Base-by-base conservation (phyloP, 1,139 yeast genomes). In the Eremothecium gossypii region DNA sequence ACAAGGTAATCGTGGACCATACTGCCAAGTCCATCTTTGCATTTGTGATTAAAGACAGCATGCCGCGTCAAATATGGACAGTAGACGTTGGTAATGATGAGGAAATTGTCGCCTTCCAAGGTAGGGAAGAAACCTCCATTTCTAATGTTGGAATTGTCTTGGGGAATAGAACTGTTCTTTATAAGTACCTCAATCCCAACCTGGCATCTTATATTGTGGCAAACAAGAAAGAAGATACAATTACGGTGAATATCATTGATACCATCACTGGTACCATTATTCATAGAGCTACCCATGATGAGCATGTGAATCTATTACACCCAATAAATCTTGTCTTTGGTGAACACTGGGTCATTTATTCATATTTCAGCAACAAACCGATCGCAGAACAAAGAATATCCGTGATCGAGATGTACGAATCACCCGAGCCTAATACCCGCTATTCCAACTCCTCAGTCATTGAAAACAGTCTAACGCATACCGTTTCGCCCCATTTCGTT, bases 141-240 rank as follows among this genome's bases (percentile, higher is more conserved):
- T 76, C 81, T 1, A 79, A 83, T n/a, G 63, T 81, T 40, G 96
- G 95, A 10, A 72, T 76, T 31, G 74, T 83, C 1, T 66, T 83
- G 33, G 80, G 82, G 14, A 79, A 83, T 53, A 74, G 86, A 54
- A 70, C 80, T 1, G 93, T 87, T 1, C 65, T 87, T 38, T 87
- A 89, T 73, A 91, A 89, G 63, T 89, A 84, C 60, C 67, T 89
- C 48, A 74, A 84, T 55, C 93, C 89, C 27, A 79, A 84, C 53
- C 49, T 77, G 14, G 67, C 81, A 2, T 73, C 83, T 0, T 65
- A 81, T 32, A 70, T 82, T 1, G 70, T 79, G 1, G 58, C 64
- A 34, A 65, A 73, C 44, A 55, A 57, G 2, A 52, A 47, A 1
- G 49, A 58, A 0, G 51, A 58, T 1, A 44, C 46, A 0, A 50